These are phyloP conservation scores for Pachyrhizus erosus DNA, from an alignment of 306 rosid species.

Conservation along the genomic window DNA sequence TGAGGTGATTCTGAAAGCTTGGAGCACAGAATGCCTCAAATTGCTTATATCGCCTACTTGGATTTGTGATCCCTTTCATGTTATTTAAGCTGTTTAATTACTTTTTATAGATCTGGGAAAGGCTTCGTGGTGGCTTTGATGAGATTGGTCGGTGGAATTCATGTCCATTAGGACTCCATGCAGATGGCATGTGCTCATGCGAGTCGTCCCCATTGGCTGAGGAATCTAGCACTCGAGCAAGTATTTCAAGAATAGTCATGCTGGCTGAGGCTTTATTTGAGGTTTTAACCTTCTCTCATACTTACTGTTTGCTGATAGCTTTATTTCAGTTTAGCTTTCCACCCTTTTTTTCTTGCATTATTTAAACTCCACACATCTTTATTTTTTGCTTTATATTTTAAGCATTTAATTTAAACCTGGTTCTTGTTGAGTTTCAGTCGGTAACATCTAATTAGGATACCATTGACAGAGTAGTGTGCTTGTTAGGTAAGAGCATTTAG, in stretches of 20 bases:
- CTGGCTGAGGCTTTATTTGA: slow-evolving; percentile 97
- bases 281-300: slow-evolving; percentile 56
- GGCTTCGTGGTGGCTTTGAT: slow-evolving; percentile 85
- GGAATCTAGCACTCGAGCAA: slow-evolving; percentile 85
- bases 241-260: slow-evolving; percentile 97
- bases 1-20: slow-evolving; percentile 67
- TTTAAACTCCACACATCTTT: neutral
- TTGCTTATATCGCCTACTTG: slow-evolving; percentile 35
- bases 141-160: slow-evolving; percentile 66
- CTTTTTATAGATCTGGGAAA: slow-evolving; percentile 82
- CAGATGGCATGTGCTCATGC: slow-evolving; percentile 87
- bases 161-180: slow-evolving; percentile 90
- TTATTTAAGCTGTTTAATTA: slow-evolving; percentile 41
- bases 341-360: slow-evolving; percentile 31
- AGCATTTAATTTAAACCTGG: neutral
- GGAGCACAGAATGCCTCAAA: slow-evolving; percentile 27
- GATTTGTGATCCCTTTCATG: slow-evolving; percentile 21
- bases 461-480: slow-evolving; percentile 34
- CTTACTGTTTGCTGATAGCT: neutral
- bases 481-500: slow-evolving; percentile 19
- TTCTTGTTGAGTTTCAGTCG: slow-evolving; percentile 21
- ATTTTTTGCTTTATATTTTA: slow-evolving; percentile 8
- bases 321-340: slow-evolving; percentile 27
- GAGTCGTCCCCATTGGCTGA: slow-evolving; percentile 70
- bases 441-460: slow-evolving; percentile 21